These are phyloP conservation scores for Neonectria coccinea DNA, from an alignment of 2,329 filamentous ascomycete species.

Conservation along the genomic window DNA sequence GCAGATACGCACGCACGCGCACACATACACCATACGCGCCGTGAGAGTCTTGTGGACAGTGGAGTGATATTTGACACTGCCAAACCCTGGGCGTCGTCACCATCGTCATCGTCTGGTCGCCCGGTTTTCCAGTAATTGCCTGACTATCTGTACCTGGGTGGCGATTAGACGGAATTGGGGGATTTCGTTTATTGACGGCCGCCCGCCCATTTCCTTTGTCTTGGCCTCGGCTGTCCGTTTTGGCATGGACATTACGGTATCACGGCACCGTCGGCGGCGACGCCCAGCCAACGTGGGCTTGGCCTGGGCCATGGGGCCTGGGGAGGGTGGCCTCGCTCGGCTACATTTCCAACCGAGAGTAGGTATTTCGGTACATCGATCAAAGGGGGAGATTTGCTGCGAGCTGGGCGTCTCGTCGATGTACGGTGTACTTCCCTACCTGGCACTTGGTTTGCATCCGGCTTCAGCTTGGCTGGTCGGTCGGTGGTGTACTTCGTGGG, in stretches of 20 bases:
- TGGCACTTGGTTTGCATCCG: neutral
- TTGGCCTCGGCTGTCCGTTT: slow-evolving; percentile 32
- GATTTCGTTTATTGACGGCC: neutral
- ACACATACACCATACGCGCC: neutral
- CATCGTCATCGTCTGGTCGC: neutral
- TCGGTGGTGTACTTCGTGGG: neutral
- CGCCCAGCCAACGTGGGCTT: neutral
- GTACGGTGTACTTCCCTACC: neutral
- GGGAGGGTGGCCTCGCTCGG: neutral
- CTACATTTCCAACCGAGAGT: neutral
- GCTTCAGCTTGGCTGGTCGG: neutral
- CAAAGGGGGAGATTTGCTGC: neutral
- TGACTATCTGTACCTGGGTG: slow-evolving; percentile 15
- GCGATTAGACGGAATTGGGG: slow-evolving; percentile 18
- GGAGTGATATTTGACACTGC: neutral
- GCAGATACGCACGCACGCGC: no score
- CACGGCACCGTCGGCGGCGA: slow-evolving; percentile 5
- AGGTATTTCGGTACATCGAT: neutral
- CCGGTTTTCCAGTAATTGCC: slow-evolving; percentile 20
- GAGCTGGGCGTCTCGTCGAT: neutral
- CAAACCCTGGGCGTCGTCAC: slow-evolving; percentile 6
- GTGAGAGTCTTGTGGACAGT: neutral
- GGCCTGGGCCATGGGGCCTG: neutral
- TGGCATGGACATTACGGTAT: slow-evolving; percentile 1
- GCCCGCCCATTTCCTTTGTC: slow-evolving; percentile 29